Evolutionary conservation across 2,329 filamentous ascomycete species (phyloP).

Genomic region (Hypoxylon sp.): DNA sequence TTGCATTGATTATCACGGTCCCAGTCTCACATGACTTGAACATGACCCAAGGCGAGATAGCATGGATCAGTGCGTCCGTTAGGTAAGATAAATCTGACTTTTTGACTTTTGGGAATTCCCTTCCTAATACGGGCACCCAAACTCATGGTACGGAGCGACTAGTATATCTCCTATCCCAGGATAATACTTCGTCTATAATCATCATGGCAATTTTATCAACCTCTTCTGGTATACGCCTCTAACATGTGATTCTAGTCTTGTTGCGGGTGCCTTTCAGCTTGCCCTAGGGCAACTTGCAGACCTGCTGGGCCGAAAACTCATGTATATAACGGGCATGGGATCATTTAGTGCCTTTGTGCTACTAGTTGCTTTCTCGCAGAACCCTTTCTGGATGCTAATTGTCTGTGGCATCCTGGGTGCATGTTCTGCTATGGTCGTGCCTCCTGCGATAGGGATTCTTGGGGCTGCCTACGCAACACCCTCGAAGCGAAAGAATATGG

Average conservation of each 20-base stretch:
- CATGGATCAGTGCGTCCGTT: slow-evolving; percentile 76
- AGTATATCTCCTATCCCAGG: no score
- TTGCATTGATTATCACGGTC: slow-evolving; percentile 73
- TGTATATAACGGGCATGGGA: slow-evolving; percentile 73
- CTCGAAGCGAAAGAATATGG: slow-evolving; percentile 56
- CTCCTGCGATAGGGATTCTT: slow-evolving; percentile 74
- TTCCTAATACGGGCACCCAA: no score
- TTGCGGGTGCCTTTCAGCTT: slow-evolving; percentile 75
- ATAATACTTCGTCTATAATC: no score
- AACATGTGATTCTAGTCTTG: slow-evolving; percentile 60
- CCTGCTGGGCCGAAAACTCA: slow-evolving; percentile 73
- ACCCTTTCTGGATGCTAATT: slow-evolving; percentile 72
- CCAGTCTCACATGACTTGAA: slow-evolving; percentile 71
- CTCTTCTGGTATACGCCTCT: slow-evolving; percentile 8
- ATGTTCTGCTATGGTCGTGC: slow-evolving; percentile 74
- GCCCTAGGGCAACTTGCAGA: slow-evolving; percentile 77
- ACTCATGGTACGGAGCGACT: no score
- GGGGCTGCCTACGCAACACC: slow-evolving; percentile 75
- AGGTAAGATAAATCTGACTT: slow-evolving; percentile 58
- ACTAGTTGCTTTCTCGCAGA: slow-evolving; percentile 71
- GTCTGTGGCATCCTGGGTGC: slow-evolving; percentile 76
- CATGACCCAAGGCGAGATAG: slow-evolving; percentile 77
- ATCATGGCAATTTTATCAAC: not conserved
- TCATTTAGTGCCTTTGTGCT: slow-evolving; percentile 71
- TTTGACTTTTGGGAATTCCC: not conserved